Evolutionary conservation across 345 rosid genomes (phyloP).

Genomic region (Citrus hindsii): DNA sequence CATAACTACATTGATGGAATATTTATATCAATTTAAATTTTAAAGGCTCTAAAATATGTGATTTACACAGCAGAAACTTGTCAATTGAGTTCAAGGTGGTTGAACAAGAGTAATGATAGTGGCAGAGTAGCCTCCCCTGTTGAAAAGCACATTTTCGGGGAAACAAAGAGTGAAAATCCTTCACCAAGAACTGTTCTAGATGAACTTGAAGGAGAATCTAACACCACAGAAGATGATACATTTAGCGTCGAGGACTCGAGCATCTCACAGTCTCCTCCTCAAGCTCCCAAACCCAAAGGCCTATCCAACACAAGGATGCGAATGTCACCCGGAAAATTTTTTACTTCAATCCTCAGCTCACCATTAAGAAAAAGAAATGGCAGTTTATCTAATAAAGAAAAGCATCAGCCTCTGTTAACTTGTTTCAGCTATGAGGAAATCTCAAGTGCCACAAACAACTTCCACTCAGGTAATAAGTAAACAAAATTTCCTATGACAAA

Average conservation of each 20-base stretch:
- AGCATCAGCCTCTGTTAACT: constrained; percentile 45
- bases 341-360: constrained; percentile 54
- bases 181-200: constrained; percentile 62
- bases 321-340: constrained; percentile 41
- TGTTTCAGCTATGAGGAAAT: constrained; percentile 79
- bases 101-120: constrained; percentile 9
- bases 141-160: constrained; percentile 6
- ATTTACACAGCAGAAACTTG: constrained; percentile 19
- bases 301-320: constrained; percentile 27
- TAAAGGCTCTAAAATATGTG: neutral
- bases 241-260: constrained; percentile 47
- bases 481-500: neutral
- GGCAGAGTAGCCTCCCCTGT: constrained; percentile 18
- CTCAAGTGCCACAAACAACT: constrained; percentile 61
- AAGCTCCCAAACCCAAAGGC: constrained; percentile 27
- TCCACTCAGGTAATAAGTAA: constrained; percentile 49
- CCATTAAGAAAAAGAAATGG: constrained; percentile 46
- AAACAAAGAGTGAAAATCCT: constrained; percentile 27
- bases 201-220: constrained; percentile 51
- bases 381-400: constrained; percentile 28
- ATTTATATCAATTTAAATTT: neutral
- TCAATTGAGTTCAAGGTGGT: constrained; percentile 29
- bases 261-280: constrained; percentile 38
- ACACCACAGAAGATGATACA: constrained; percentile 54
- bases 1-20: neutral